A percentile compares a stretch with the other conserved stretches of the same genome.
These are phyloP conservation scores for Penicillium sp. DNA, from an alignment of 2,329 filamentous ascomycete species.

Conservation along the genomic window DNA sequence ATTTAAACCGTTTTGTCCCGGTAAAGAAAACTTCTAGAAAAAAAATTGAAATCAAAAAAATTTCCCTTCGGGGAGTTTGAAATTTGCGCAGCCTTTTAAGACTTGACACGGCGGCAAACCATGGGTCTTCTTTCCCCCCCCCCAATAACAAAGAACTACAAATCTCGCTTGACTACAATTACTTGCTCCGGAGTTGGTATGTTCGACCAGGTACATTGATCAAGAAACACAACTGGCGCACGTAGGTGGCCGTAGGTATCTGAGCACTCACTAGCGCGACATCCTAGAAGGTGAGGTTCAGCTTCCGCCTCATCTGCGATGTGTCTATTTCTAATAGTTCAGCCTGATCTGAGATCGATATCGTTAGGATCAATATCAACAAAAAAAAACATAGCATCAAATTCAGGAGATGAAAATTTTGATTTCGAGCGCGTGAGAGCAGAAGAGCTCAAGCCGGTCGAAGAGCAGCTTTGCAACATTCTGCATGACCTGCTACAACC, in stretches of 20 bases:
- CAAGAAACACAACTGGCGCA: not conserved
- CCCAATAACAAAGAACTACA: not conserved
- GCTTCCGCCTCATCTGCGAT: not conserved
- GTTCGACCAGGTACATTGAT: not conserved
- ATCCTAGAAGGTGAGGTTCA: not conserved
- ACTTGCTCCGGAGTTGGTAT: not conserved
- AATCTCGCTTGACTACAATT: not conserved
- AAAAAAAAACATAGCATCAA: not conserved
- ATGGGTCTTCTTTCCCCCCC: no score
- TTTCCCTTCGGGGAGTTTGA: no score
- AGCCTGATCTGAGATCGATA: not conserved
- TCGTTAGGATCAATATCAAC: not conserved
- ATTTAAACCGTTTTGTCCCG: no score
- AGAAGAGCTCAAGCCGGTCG: not conserved
- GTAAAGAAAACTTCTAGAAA: no score
- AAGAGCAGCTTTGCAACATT: not conserved
- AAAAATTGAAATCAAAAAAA: no score
- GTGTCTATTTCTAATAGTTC: not conserved
- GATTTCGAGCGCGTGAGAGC: not conserved
- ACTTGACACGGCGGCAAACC: no score
- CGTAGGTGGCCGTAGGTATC: constrained; percentile 7
- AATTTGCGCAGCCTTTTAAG: no score
- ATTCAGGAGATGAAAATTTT: not conserved
- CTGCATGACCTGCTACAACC: constrained; percentile 6
- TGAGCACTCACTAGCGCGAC: constrained; percentile 4